Base-by-base conservation (phyloP, 2,329 filamentous ascomycete genomes). In the Rosellinia necatrix region DNA sequence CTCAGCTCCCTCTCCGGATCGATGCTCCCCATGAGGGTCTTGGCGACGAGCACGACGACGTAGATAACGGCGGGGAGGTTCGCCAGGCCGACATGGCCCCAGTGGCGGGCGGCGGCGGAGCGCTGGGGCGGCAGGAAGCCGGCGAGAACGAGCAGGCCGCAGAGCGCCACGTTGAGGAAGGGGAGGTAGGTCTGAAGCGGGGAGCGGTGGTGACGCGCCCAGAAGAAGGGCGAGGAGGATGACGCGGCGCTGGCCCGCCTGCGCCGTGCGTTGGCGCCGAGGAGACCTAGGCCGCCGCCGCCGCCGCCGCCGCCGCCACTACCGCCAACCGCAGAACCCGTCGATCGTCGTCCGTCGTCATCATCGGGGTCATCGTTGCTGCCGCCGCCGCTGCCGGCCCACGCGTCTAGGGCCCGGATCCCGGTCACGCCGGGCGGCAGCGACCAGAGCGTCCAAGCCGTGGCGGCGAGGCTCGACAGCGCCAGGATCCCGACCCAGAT, bases 1-100 rank as follows among this genome's bases (percentile, higher is more conserved):
- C 80, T 75, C 64, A 92, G 72, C 66, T 89, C 88, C 59, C 76
- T 74, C 67, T 83, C 85, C 4, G 89, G 82, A 72, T 92, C 87
- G 7, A 92, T 81, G 43, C 84, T 79, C 3, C 81, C 80, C 81
- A 92, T 86, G 66, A 88, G 78, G 48, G 82, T 73, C 72, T 91
- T 86, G 25, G 84, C 83, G 42, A 81, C 71, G 53, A 91, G 64
- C 5, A 86, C 78, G 17, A 89, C 76, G 0, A 63, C 77, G 65
- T 89, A 86, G 1, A 91, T 80, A 2, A 86, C 70, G 0, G 73
- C 76, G 0, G 85, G 84, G 47, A 87, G 62, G 50, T 75, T 78
- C 22, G 76, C 78, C 62, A 83, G 74, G 13, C 78, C 75, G 65
- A 72, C 71, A 68, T 56, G 74, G 64, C 49, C 70, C 70, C 49